phyloP scores from a whole-genome alignment of 140 eudicot genomes.

The Anethum foeniculum region DNA sequence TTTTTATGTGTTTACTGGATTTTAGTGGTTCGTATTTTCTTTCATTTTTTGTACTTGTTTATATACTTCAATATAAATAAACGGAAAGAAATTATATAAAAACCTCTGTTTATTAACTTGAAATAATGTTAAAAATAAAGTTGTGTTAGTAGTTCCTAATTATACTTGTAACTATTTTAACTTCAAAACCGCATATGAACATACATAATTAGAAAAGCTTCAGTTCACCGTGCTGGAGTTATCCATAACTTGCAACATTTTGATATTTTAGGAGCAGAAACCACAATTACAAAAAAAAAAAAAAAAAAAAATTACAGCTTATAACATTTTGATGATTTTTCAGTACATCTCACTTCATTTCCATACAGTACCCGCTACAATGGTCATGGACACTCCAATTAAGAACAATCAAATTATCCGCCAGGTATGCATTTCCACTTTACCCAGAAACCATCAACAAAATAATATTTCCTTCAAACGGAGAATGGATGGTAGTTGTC shows the following conservation, averaged over 20 bases:
- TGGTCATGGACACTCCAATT: neutral
- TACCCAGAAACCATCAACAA: neutral
- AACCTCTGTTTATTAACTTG: no score
- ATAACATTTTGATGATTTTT: neutral
- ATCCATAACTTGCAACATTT: no score
- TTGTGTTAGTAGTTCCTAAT: no score
- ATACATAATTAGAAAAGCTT: no score
- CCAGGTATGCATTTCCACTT: neutral
- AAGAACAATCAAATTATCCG: neutral
- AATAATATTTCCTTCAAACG: neutral
- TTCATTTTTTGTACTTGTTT: neutral
- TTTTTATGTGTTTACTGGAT: neutral
- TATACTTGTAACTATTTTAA: no score
- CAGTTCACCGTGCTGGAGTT: no score
- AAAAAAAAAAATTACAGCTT: neutral
- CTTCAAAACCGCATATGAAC: no score
- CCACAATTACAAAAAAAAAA: neutral
- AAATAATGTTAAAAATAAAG: no score
- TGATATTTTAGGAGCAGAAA: no score
- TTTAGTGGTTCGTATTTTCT: slow-evolving; percentile 1
- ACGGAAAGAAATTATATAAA: no score
- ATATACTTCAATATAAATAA: no score
- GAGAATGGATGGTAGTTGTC: neutral
- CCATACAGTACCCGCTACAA: neutral
- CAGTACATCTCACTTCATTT: neutral